These are phyloP conservation scores for Elsinoe ampelina DNA, from an alignment of 2,329 filamentous ascomycete genomes.

Conservation along the genomic window DNA sequence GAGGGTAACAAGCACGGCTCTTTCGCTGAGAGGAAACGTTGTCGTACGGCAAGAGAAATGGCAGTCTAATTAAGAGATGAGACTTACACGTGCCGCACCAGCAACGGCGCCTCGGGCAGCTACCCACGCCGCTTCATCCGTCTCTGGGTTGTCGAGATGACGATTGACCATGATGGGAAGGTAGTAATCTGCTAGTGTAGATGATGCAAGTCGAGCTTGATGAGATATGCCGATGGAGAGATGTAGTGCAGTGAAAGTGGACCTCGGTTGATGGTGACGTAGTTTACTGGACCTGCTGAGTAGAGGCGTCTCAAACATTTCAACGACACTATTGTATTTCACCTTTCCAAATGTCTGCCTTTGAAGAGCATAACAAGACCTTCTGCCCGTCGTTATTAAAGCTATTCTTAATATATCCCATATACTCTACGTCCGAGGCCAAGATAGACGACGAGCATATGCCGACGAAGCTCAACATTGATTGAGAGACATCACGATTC, in stretches of 20 bases:
- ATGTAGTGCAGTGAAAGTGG: not conserved
- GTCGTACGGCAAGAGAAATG: not conserved
- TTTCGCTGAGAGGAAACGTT: not conserved
- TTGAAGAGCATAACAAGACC: no score
- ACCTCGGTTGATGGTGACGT: no score
- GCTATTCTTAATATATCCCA: no score
- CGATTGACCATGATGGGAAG: constrained; percentile 20
- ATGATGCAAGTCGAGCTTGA: not conserved
- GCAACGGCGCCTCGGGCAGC: constrained; percentile 56
- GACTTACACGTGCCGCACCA: constrained; percentile 54
- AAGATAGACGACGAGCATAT: no score
- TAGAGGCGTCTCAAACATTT: no score
- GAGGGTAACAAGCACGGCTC: not conserved
- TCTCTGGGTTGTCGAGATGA: constrained; percentile 55
- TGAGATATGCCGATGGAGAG: not conserved
- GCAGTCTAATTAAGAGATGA: not conserved
- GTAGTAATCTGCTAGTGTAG: not conserved
- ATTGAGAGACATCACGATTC: no score
- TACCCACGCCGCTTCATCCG: constrained; percentile 61
- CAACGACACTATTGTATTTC: no score
- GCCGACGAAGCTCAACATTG: no score
- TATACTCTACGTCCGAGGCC: no score
- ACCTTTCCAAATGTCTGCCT: no score
- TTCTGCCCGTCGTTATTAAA: no score
- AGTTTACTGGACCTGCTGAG: no score